Conservation (phyloP, 2,329 filamentous ascomycete species). For the Phaeophleospora eucalypticola region DNA sequence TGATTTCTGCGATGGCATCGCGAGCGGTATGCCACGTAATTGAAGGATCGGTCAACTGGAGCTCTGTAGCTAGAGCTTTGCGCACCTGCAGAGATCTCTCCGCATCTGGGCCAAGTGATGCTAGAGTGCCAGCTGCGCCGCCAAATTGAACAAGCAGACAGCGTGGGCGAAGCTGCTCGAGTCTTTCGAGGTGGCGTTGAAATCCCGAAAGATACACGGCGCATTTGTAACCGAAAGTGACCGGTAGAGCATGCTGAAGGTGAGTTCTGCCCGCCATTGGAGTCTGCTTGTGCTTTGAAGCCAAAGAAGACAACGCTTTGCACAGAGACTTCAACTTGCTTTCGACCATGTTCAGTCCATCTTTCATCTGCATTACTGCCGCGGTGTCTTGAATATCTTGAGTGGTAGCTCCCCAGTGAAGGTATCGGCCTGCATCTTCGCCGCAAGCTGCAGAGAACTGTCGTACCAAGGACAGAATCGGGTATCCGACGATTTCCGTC, state of each 20-base stretch:
- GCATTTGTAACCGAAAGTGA: conserved; percentile 33
- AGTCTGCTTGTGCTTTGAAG: conserved; percentile 20
- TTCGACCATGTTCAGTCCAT: conserved; percentile 21
- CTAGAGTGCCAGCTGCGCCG: conserved; percentile 32
- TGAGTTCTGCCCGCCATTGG: conserved; percentile 31
- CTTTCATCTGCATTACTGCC: conserved; percentile 26
- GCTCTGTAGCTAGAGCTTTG: conserved; percentile 19
- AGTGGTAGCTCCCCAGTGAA: conserved; percentile 33
- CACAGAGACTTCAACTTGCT: conserved; percentile 13
- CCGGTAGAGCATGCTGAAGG: conserved; percentile 31
- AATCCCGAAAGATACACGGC: conserved; percentile 30
- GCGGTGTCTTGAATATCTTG: conserved; percentile 32
- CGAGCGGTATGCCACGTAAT: conserved; percentile 34
- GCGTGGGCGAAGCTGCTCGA: conserved; percentile 24
- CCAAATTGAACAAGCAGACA: conserved; percentile 30
- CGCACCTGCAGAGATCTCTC: conserved; percentile 21
- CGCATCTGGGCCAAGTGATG: conserved; percentile 18
- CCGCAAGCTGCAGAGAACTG: conserved; percentile 26
- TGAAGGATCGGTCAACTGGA: conserved; percentile 23
- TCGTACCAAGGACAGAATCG: conserved; percentile 29
- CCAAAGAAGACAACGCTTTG: conserved; percentile 13
- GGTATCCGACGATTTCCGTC: conserved; percentile 32
- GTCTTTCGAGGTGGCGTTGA: conserved; percentile 26
- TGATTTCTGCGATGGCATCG: conserved; percentile 28
- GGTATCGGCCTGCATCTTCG: conserved; percentile 24